Evolutionary conservation across 1,139 yeast genomes (phyloP), one percentile per base, ranked within the genome.

Genomic region (Kodamaea anthophila): DNA sequence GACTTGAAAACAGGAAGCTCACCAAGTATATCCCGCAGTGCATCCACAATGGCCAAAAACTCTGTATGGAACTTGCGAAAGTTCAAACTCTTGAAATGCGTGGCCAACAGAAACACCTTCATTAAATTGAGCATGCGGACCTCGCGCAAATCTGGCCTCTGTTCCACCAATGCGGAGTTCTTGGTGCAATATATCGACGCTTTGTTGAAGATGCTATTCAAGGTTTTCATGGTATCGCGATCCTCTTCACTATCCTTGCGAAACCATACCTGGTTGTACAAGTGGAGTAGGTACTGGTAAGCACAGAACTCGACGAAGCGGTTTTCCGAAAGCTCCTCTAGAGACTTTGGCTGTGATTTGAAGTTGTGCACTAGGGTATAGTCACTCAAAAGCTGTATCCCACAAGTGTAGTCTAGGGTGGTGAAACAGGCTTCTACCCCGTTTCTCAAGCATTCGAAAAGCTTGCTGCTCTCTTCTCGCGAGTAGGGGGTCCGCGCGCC

Each of bases 281-380:
- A 32, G 18, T 41, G 37, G n/a, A 45, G 40, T 1, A 49, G 34
- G 22, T 43, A 47, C 34, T 50, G 58, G 33, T 48, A 47, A 24
- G 53, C 50, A 16, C 48, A 42, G 32, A 44, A 54, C 39, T 58
- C 60, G 19, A 57, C 38, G 39, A 46, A 53, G 19, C 44, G 33
- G 36, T 55, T 55, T 4, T 37, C 34, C 8, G 29, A 38, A 31
- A 56, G 44, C 21, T 43, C 46, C 12, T 37, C 36, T 12, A 38
- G 40, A 26, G 45, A 46, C 18, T 42, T 37, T 4, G 58, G 54
- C 23, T 53, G 59, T 4, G 48, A 46, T 14, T 45, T 32, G 33
- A 58, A 53, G 26, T 44, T 53, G 10, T 46, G 51, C 13, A 45
- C 32, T 9, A 49, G 35, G 9, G 44, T 32, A 28, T 42, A 46